These are phyloP conservation scores for Fraxinus americana DNA, from an alignment of 257 asterid species.

Conservation along the genomic window DNA sequence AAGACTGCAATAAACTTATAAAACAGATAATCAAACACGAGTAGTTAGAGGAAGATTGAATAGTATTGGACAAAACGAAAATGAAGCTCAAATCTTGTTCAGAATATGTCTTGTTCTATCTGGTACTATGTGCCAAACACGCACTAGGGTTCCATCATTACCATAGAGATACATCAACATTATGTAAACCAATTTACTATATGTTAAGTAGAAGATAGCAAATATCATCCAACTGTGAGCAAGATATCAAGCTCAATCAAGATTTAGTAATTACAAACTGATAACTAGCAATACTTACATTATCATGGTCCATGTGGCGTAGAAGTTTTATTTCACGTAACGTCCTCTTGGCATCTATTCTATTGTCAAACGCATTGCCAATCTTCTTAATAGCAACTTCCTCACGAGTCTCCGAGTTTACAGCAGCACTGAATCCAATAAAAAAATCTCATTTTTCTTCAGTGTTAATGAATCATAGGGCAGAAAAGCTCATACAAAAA, in stretches of 20 bases:
- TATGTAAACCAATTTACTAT: too few species aligned
- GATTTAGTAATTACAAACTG: neutral
- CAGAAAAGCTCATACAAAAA: constrained; percentile 5
- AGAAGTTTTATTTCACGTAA: constrained; percentile 93
- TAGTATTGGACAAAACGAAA: neutral
- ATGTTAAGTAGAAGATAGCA: too few species aligned
- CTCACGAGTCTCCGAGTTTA: constrained; percentile 89
- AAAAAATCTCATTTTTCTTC: constrained; percentile 29
- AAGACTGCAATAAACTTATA: neutral
- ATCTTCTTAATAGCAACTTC: constrained; percentile 99
- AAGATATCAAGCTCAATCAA: neutral
- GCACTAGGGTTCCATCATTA: neutral
- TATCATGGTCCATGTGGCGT: constrained; percentile 92
- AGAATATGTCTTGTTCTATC: neutral
- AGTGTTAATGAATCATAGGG: neutral
- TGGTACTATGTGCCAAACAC: neutral
- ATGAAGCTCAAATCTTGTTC: neutral
- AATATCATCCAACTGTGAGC: neutral
- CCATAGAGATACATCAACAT: neutral
- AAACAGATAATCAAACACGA: neutral
- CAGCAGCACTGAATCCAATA: constrained; percentile 72
- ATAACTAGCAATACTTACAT: constrained; percentile 47
- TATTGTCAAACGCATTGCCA: constrained; percentile 97
- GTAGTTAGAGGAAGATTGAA: neutral
- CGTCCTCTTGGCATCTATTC: constrained; percentile 96